A percentile compares a stretch with the other conserved stretches of the same genome.
Conservation (phyloP, 208 protist genomes). For the Porcisia hertigi region DNA sequence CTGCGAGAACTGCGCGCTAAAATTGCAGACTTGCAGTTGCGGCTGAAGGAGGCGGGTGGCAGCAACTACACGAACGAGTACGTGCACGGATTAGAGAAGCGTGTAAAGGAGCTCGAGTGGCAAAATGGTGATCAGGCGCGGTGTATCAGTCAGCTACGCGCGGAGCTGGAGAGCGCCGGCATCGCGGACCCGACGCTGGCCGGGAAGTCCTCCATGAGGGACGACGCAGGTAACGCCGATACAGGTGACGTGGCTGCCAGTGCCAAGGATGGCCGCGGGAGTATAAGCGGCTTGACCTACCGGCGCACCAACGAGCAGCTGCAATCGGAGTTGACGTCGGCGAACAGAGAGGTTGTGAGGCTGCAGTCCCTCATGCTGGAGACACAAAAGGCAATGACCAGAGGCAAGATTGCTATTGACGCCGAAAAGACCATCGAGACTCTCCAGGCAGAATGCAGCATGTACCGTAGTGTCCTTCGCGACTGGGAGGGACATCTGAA, state of each 20-base stretch:
- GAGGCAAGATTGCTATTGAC: not conserved
- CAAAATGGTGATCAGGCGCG: constrained; percentile 60
- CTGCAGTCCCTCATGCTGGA: constrained; percentile 31
- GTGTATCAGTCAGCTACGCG: constrained; percentile 50
- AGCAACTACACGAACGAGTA: constrained; percentile 72
- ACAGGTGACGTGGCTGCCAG: no score
- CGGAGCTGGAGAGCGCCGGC: constrained; percentile 44
- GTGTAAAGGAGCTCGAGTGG: constrained; percentile 50
- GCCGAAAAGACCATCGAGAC: constrained; percentile 4
- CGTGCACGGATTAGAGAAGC: constrained; percentile 52
- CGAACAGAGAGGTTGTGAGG: constrained; percentile 24
- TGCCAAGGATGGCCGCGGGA: not conserved
- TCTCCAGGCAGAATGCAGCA: constrained; percentile 4
- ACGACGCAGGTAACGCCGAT: not conserved
- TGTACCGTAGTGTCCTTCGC: constrained; percentile 7
- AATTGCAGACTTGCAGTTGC: constrained; percentile 59
- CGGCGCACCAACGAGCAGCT: constrained; percentile 27
- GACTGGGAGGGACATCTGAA: constrained; percentile 19
- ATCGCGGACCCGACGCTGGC: constrained; percentile 39
- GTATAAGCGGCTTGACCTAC: constrained; percentile 13
- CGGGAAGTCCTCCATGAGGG: constrained; percentile 4
- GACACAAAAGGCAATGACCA: constrained; percentile 8
- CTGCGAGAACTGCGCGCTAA: constrained; percentile 57
- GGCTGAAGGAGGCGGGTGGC: constrained; percentile 60
- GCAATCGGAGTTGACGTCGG: constrained; percentile 20